Conservation (phyloP, 768 basidiomycete genomes). For the Grammothele lineata region DNA sequence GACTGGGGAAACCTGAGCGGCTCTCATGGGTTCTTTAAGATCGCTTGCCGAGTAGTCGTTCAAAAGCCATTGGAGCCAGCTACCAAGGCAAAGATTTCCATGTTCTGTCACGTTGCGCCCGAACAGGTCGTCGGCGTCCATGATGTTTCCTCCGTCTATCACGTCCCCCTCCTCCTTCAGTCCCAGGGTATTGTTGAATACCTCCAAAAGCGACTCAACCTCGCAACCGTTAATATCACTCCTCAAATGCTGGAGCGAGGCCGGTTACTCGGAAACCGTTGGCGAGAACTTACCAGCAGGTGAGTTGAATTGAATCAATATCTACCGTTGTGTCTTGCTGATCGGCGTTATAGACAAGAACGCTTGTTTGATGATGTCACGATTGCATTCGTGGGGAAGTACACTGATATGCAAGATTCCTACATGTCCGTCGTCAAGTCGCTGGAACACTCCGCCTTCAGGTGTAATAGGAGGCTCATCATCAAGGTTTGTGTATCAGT, state of each 20-base stretch:
- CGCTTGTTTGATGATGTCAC: slow-evolving; percentile 84
- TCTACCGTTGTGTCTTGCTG: background rate
- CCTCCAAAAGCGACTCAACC: slow-evolving; percentile 76
- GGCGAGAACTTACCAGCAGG: slow-evolving; percentile 84
- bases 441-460: slow-evolving; percentile 94
- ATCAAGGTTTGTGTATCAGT: slow-evolving; percentile 57
- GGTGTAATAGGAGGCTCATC: slow-evolving; percentile 78
- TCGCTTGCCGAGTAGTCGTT: slow-evolving; percentile 86
- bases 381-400: slow-evolving; percentile 94
- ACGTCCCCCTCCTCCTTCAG: slow-evolving; percentile 88
- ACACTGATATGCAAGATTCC: slow-evolving; percentile 94
- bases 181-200: slow-evolving; percentile 90
- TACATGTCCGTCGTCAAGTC: slow-evolving; percentile 99
- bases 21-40: slow-evolving; percentile 41
- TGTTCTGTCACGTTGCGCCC: slow-evolving; percentile 95
- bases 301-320: slow-evolving; percentile 24
- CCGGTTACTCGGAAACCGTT: slow-evolving; percentile 58
- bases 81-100: slow-evolving; percentile 94
- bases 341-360: slow-evolving; percentile 94
- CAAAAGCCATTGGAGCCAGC: slow-evolving; percentile 76
- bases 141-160: slow-evolving; percentile 95
- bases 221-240: slow-evolving; percentile 52
- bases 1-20: background rate
- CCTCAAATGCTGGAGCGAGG: slow-evolving; percentile 60
- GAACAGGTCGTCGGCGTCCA: slow-evolving; percentile 94